phyloP scores from a whole-genome alignment of 2,329 filamentous ascomycete genomes.

The Domatiomyces globalis region DNA sequence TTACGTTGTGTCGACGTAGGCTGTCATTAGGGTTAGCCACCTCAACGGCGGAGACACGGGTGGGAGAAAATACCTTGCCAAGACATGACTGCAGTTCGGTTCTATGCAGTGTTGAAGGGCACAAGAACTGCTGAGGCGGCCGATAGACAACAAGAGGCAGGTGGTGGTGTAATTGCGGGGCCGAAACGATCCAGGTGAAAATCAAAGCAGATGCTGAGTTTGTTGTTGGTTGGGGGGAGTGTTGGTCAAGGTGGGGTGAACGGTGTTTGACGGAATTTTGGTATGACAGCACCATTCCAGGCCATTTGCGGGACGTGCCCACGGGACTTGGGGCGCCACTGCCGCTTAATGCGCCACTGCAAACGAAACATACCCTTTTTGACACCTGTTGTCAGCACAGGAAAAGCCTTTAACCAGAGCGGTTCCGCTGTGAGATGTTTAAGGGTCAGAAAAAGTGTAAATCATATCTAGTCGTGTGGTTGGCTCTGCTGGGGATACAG shows the following conservation, averaged over 20 bases:
- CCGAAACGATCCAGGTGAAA: not conserved
- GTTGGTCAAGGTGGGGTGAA: not conserved
- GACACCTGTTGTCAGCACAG: too few species aligned
- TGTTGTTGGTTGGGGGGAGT: not conserved
- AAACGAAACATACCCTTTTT: too few species aligned
- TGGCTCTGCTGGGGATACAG: too few species aligned
- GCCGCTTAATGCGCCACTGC: too few species aligned
- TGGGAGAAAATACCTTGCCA: slow-evolving; percentile 16
- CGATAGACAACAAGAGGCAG: not conserved
- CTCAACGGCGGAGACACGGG: not conserved
- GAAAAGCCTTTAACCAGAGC: too few species aligned
- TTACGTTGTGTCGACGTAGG: slow-evolving; percentile 18
- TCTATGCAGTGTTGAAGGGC: not conserved
- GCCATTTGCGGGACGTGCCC: not conserved
- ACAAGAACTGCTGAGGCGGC: not conserved
- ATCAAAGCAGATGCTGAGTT: not conserved
- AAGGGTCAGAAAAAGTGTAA: too few species aligned
- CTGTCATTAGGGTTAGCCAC: slow-evolving; percentile 6
- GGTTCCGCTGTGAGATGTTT: too few species aligned
- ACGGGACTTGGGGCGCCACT: not conserved
- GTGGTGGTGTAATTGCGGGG: not conserved
- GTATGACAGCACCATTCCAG: not conserved
- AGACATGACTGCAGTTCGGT: slow-evolving; percentile 10
- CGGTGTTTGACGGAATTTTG: not conserved
- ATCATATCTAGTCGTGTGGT: too few species aligned